Conservation (phyloP, 2,329 filamentous ascomycete genomes). For the Dactylellina leptospora region DNA sequence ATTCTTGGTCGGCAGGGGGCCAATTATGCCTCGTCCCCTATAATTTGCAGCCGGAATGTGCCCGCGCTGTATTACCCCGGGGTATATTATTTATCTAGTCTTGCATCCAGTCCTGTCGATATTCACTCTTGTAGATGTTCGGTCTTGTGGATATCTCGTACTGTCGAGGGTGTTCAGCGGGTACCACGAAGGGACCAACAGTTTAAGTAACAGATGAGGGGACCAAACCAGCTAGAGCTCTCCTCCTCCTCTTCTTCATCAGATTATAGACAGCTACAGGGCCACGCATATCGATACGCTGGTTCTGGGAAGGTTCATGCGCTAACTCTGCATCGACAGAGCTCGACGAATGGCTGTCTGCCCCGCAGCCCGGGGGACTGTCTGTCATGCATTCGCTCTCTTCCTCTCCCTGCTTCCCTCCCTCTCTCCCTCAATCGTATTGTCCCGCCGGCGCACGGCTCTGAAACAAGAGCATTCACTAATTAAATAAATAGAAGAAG, state of each 20-base stretch:
- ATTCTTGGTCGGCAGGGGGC: constrained; percentile 10
- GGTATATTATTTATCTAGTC: no score
- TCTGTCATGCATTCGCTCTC: not conserved
- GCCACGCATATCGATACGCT: constrained; percentile 49
- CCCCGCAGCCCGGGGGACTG: constrained; percentile 18
- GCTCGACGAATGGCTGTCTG: constrained; percentile 41
- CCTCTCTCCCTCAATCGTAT: no score
- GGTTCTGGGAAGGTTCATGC: constrained; percentile 43
- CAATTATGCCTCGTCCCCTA: constrained; percentile 40
- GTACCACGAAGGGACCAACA: constrained; percentile 4
- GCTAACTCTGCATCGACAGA: constrained; percentile 37
- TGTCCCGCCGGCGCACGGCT: no score
- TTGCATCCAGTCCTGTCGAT: no score
- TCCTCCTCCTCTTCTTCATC: no score
- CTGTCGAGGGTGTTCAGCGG: no score
- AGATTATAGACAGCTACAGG: constrained; percentile 20
- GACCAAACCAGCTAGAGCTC: not conserved
- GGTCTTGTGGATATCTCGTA: no score
- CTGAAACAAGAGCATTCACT: no score
- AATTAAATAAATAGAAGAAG: no score
- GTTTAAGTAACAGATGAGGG: not conserved
- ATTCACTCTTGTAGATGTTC: no score
- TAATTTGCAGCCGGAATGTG: constrained; percentile 16
- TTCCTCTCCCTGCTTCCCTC: no score
- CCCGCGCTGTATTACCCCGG: no score